phyloP scores from a whole-genome alignment of 495 filamentous ascomycete genomes.

The Delitschia confertaspora region DNA sequence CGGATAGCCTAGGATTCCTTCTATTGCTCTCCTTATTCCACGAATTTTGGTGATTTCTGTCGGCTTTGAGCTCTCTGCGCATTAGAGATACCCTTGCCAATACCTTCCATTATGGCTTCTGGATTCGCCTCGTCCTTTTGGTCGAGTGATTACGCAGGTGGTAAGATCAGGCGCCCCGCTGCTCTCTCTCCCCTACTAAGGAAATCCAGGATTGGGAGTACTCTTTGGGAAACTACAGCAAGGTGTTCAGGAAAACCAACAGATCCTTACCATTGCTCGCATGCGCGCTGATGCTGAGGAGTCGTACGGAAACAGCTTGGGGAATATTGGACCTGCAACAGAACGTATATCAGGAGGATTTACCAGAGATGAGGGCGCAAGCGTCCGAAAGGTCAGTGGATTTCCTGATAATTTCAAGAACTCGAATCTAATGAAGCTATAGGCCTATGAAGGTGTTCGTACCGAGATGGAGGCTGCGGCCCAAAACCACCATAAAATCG shows the following conservation, averaged over 20 bases:
- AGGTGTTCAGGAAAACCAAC: conserved; percentile 88
- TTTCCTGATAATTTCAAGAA: not conserved
- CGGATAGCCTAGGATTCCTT: too few species aligned
- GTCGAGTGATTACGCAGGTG: conserved; percentile 31
- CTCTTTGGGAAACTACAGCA: conserved; percentile 97
- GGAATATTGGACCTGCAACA: conserved; percentile 71
- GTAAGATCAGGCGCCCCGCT: conserved; percentile 9
- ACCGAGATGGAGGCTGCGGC: conserved; percentile 89
- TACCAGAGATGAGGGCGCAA: conserved; percentile 87
- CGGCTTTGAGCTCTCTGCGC: conserved; percentile 2
- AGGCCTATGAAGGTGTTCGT: conserved; percentile 94
- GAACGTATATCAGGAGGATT: conserved; percentile 83
- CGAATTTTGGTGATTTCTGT: not conserved
- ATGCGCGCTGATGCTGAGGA: conserved; percentile 97
- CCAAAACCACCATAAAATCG: conserved; percentile 87
- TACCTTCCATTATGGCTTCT: conserved; percentile 16
- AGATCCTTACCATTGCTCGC: conserved; percentile 79
- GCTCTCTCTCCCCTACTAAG: not conserved
- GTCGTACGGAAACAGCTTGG: conserved; percentile 69
- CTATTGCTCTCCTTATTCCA: too few species aligned
- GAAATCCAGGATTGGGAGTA: conserved; percentile 77
- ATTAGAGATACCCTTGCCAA: conserved; percentile 9
- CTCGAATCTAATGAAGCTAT: too few species aligned
- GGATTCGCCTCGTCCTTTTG: conserved; percentile 29
- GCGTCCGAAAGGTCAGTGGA: conserved; percentile 72